A percentile compares a stretch with the other conserved stretches of the same genome.
Evolutionary conservation across 1,284 basidiomycete species (phyloP).

Genomic region (Cutaneotrichosporon sp.): DNA sequence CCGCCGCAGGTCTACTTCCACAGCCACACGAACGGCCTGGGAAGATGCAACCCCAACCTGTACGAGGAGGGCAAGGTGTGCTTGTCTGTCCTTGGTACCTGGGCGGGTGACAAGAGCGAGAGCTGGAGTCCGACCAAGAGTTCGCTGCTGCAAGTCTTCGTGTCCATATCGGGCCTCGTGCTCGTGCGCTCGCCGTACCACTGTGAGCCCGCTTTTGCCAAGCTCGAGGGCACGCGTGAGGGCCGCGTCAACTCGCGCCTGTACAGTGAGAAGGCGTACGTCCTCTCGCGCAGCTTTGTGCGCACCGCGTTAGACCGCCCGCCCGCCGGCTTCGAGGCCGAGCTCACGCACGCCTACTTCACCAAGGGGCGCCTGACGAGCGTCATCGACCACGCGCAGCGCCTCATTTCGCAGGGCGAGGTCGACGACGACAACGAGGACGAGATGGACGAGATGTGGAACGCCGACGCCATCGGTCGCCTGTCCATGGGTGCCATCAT

Average conservation of each 20-base stretch:
- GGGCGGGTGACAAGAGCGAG: slow-evolving; percentile 83
- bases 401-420: slow-evolving; percentile 63
- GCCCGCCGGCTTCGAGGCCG: slow-evolving; percentile 67
- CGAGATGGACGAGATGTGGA: slow-evolving; percentile 53
- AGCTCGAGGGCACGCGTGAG: slow-evolving; percentile 82
- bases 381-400: slow-evolving; percentile 66
- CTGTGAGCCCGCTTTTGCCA: slow-evolving; percentile 87
- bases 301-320: slow-evolving; percentile 78
- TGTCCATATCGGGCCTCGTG: slow-evolving; percentile 91
- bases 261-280: slow-evolving; percentile 78
- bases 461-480: slow-evolving; percentile 66
- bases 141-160: slow-evolving; percentile 85
- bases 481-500: slow-evolving; percentile 79
- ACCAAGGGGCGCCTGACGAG: slow-evolving; percentile 65
- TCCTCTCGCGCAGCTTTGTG: slow-evolving; percentile 84
- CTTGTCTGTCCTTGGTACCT: slow-evolving; percentile 85
- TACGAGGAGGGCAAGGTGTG: slow-evolving; percentile 97
- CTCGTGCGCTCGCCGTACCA: slow-evolving; percentile 92
- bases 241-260: slow-evolving; percentile 69
- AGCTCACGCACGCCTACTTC: slow-evolving; percentile 75
- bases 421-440: slow-evolving; percentile 51
- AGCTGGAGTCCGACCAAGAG: slow-evolving; percentile 74
- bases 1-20: slow-evolving; percentile 88
- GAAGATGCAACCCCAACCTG: slow-evolving; percentile 76
- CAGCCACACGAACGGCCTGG: slow-evolving; percentile 92